Base-by-base conservation (phyloP, 176 grass and related monocot species). In the Saccharum officinarum region DNA sequence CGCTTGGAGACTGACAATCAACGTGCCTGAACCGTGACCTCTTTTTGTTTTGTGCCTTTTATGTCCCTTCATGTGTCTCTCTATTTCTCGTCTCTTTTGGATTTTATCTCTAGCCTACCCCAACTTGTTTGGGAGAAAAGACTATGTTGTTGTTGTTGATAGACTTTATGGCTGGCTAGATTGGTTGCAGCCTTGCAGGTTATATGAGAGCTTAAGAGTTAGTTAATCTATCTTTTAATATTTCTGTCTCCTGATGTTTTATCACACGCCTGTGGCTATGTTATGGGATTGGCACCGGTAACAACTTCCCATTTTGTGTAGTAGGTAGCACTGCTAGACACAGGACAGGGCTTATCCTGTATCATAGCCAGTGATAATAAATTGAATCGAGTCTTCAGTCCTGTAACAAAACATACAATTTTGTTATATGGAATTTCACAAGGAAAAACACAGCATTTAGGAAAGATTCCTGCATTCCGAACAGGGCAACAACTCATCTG, bases 161-260 rank as follows among this genome's bases (percentile, higher is more conserved):
- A 34, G 33, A 34, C 33, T 34, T 34, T 34, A 65, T 78, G 86
- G 3, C 66, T 0, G n/a, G 86, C 39, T 78, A 71, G 73, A 63
- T 64, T 70, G 47, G 11, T 79, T 39, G 22, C 63, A 46, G 33
- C 38, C 23, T 70, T 39, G 31, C 63, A 68, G 33, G 46, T 18
- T 70, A 38, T 17, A 69, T 15, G 46, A 34, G 87, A 63, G 70
- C 30, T 69, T 4, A 4, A 79, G 26, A 69, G 22, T 59, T 57
- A 20, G 14, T 73, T 74, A 33, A 68, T 68, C 46, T 75, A 67
- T 18, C 45, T 67, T 80, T 8, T n/a, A 8, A 44, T 36, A 59
- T 67, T 71, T 17, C 67, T 67, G 15, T 41, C 61, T 55, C 63
- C 10, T 86, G 79, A 78, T 67, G 14, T 78, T 64, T 8, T 80